Evolutionary conservation across 2,329 filamentous ascomycete genomes (phyloP).

Genomic region (Paracorniculantispora psalliotae): DNA sequence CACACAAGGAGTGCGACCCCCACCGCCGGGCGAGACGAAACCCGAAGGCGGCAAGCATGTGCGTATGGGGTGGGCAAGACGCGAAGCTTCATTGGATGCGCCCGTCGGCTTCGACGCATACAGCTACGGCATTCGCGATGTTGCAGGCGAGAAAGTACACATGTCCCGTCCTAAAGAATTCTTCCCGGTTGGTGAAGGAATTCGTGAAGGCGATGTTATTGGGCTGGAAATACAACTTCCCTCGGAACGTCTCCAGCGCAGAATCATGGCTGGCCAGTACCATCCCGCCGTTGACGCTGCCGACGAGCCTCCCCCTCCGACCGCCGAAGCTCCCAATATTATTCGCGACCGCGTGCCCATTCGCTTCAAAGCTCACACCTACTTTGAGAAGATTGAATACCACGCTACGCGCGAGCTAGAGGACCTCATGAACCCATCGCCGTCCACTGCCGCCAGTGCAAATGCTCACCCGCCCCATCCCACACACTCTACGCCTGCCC

Average conservation of each 20-base stretch:
- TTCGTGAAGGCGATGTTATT: slow-evolving; percentile 88
- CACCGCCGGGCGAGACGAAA: slow-evolving; percentile 37
- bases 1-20: slow-evolving; percentile 60
- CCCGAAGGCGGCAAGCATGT: slow-evolving; percentile 57
- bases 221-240: slow-evolving; percentile 90
- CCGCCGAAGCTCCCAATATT: slow-evolving; percentile 67
- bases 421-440: slow-evolving; percentile 69
- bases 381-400: slow-evolving; percentile 91
- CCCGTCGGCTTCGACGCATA: slow-evolving; percentile 87
- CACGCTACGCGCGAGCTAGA: slow-evolving; percentile 84
- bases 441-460: slow-evolving; percentile 40
- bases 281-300: slow-evolving; percentile 75
- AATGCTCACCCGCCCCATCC: slow-evolving; percentile 59
- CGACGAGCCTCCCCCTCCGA: slow-evolving; percentile 50
- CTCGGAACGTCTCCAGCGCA: slow-evolving; percentile 77
- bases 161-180: slow-evolving; percentile 92
- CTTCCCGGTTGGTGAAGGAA: slow-evolving; percentile 70
- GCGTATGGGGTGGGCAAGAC: slow-evolving; percentile 78
- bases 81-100: slow-evolving; percentile 76
- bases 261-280: slow-evolving; percentile 81
- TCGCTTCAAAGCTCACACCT: slow-evolving; percentile 86
- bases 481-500: slow-evolving; percentile 66
- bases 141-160: slow-evolving; percentile 85
- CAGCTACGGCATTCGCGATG: slow-evolving; percentile 88
- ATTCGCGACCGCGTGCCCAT: slow-evolving; percentile 94